These are phyloP conservation scores for Oryza brachyantha DNA, from an alignment of 176 grass and related monocot species.

Conservation along the genomic window DNA sequence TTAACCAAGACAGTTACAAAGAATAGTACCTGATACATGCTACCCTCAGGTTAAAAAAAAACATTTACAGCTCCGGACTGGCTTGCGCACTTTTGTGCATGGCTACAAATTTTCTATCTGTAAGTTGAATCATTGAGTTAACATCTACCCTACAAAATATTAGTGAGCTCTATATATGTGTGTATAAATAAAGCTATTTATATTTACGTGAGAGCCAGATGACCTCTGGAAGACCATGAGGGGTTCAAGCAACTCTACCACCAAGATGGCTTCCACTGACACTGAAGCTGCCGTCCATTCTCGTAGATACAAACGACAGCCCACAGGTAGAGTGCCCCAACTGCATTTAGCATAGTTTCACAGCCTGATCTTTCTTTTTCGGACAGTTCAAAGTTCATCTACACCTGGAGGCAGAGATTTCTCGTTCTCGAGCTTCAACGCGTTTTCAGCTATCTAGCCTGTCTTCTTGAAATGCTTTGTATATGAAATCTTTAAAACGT, in stretches of 20 bases:
- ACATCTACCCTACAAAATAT: slow-evolving; percentile 64
- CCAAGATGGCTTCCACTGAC: slow-evolving; percentile 20
- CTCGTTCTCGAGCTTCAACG: slow-evolving; percentile 5
- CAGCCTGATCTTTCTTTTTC: slow-evolving; percentile 20
- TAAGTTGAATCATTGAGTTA: slow-evolving; percentile 52
- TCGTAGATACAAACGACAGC: neutral
- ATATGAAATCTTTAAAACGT: slow-evolving; percentile 85
- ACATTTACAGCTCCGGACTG: slow-evolving; percentile 48
- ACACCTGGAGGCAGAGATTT: slow-evolving; percentile 3
- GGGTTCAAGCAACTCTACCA: slow-evolving; percentile 17
- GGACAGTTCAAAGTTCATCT: slow-evolving; percentile 18
- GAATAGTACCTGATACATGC: slow-evolving; percentile 35
- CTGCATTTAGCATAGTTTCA: neutral
- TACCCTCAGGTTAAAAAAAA: slow-evolving; percentile 46
- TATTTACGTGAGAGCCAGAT: slow-evolving; percentile 45
- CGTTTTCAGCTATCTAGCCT: slow-evolving; percentile 32
- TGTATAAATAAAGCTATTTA: slow-evolving; percentile 52
- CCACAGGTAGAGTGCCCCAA: slow-evolving; percentile 5
- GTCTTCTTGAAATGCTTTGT: slow-evolving; percentile 76
- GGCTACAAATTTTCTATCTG: slow-evolving; percentile 54
- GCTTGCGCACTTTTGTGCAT: slow-evolving; percentile 45
- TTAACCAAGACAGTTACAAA: slow-evolving; percentile 37
- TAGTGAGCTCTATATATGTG: slow-evolving; percentile 48
- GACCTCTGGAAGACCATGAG: neutral
- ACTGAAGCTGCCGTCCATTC: slow-evolving; percentile 24